phyloP scores from a whole-genome alignment of 2,329 filamentous ascomycete genomes.

The Fusarium sp. region DNA sequence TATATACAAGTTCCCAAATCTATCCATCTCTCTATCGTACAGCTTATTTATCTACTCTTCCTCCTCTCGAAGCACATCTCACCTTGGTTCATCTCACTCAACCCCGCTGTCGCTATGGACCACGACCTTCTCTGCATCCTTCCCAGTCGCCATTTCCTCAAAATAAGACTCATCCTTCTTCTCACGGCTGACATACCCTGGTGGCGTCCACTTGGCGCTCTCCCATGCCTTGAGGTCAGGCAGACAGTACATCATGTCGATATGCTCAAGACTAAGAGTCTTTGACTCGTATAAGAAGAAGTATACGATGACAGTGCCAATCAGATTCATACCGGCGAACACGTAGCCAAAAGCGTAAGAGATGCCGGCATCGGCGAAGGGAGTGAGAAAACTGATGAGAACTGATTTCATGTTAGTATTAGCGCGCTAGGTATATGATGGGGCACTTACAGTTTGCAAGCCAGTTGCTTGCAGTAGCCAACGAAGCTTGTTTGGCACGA shows the following conservation, averaged over 20 bases:
- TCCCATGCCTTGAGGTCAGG: slow-evolving; percentile 66
- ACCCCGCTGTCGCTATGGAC: slow-evolving; percentile 12
- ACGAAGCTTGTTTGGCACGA: slow-evolving; percentile 62
- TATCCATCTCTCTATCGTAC: background rate
- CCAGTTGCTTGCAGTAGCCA: slow-evolving; percentile 67
- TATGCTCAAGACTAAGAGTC: slow-evolving; percentile 72
- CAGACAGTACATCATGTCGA: slow-evolving; percentile 76
- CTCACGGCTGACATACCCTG: slow-evolving; percentile 53
- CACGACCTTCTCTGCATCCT: slow-evolving; percentile 26
- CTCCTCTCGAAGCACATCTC: fast-evolving
- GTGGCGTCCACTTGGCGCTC: slow-evolving; percentile 62
- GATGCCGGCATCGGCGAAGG: slow-evolving; percentile 70
- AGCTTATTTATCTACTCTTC: fast-evolving
- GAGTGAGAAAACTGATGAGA: slow-evolving; percentile 73
- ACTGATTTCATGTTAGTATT: slow-evolving; percentile 49
- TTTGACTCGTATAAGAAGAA: slow-evolving; percentile 76
- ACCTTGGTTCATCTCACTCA: background rate
- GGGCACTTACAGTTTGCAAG: slow-evolving; percentile 63
- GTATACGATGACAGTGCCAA: slow-evolving; percentile 68
- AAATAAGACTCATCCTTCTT: slow-evolving; percentile 46
- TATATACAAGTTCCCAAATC: background rate
- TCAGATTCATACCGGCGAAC: slow-evolving; percentile 69
- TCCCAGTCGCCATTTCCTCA: slow-evolving; percentile 29
- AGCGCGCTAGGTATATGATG: slow-evolving; percentile 7
- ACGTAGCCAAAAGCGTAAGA: slow-evolving; percentile 72